Percentiles rank a stretch among this genome's conserved stretches.
These are phyloP conservation scores for Chytridium lagenaria DNA, from an alignment of 371 early-diverging fungal genomes.

Conservation along the genomic window DNA sequence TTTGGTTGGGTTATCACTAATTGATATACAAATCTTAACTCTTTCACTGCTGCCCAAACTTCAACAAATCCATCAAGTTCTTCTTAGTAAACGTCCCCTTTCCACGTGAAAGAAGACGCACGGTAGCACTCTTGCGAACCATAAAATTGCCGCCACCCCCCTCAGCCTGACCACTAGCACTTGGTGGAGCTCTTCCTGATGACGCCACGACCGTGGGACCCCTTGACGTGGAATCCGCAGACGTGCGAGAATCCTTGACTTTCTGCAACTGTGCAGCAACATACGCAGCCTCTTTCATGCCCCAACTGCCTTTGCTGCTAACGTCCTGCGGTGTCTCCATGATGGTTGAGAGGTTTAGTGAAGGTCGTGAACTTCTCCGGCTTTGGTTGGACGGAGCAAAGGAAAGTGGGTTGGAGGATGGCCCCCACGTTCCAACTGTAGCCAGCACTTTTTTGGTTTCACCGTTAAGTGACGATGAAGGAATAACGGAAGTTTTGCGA, in stretches of 20 bases:
- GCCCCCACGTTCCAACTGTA: slow-evolving; percentile 24
- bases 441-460: neutral
- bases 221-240: neutral
- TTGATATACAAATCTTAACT: neutral
- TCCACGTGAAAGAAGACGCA: neutral
- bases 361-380: neutral
- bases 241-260: neutral
- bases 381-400: neutral
- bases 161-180: neutral
- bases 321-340: neutral
- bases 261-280: neutral
- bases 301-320: slow-evolving; percentile 1
- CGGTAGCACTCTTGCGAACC: neutral
- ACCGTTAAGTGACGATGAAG: slow-evolving; percentile 6
- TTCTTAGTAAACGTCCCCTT: neutral
- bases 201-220: neutral
- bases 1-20: neutral
- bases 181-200: neutral
- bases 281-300: neutral
- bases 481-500: slow-evolving; percentile 3
- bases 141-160: neutral
- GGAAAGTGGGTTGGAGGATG: neutral
- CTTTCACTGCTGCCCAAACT: neutral
- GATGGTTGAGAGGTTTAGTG: neutral
- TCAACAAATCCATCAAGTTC: neutral